Percentiles rank a stretch among this genome's conserved stretches.
Evolutionary conservation across 306 rosid species (phyloP).

Genomic region (Citrullus mucosospermus): DNA sequence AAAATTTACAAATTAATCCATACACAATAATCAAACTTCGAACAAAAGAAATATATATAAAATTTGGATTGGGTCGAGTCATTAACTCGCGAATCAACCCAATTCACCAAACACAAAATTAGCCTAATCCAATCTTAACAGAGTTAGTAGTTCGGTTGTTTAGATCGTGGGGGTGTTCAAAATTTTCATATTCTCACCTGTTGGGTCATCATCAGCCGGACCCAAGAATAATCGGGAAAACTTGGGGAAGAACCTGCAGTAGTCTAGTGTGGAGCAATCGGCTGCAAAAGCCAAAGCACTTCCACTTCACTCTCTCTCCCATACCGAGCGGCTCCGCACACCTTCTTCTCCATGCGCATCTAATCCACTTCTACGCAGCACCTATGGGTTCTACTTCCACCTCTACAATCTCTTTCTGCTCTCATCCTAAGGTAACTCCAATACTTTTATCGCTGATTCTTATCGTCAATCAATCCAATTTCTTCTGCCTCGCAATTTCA

Average conservation of each 20-base stretch:
- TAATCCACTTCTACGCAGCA: neutral
- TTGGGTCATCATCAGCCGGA: no score
- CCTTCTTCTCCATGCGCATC: neutral
- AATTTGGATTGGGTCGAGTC: no score
- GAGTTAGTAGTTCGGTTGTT: no score
- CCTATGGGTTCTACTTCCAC: conserved; percentile 52
- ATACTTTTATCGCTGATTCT: neutral
- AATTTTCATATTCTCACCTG: no score
- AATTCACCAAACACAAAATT: no score
- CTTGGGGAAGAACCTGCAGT: neutral
- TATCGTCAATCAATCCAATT: neutral
- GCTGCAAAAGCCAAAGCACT: neutral
- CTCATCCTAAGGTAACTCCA: conserved; percentile 38
- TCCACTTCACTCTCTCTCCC: neutral
- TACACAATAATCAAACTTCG: no score
- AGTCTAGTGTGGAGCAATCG: neutral
- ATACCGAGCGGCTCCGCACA: neutral
- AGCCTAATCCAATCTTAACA: no score
- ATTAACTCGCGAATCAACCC: no score
- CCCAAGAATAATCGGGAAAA: neutral
- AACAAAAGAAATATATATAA: no score
- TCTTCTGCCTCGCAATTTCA: neutral
- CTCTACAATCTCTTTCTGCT: conserved; percentile 41
- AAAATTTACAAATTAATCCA: no score
- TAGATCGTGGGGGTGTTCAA: no score